These are phyloP conservation scores for Keqinozyma sinolaborantium DNA, from an alignment of 1,139 yeast genomes.

Conservation along the genomic window DNA sequence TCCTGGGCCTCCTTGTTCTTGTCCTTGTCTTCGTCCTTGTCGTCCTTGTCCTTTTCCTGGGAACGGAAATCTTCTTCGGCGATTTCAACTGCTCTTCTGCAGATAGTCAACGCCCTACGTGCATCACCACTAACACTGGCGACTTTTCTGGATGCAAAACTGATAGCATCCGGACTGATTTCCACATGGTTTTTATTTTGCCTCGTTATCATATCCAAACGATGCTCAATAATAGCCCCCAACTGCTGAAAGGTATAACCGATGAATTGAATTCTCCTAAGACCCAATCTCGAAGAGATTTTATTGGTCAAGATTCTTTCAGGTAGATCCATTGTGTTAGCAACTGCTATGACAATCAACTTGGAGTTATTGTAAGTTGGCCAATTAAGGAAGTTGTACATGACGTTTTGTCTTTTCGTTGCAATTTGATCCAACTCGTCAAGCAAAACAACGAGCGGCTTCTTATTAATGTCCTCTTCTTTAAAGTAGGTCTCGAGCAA, in stretches of 20 bases:
- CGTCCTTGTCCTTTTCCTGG: not conserved
- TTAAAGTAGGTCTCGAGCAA: constrained; percentile 37
- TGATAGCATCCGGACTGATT: constrained; percentile 75
- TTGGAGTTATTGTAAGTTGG: constrained; percentile 80
- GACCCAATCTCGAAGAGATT: constrained; percentile 86
- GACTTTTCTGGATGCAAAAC: constrained; percentile 88
- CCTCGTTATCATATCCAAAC: constrained; percentile 57
- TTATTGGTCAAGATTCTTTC: constrained; percentile 85
- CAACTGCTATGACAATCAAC: constrained; percentile 86
- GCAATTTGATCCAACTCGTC: constrained; percentile 95
- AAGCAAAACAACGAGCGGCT: constrained; percentile 71
- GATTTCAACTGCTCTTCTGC: constrained; percentile 86
- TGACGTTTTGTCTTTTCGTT: constrained; percentile 77
- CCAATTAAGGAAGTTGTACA: constrained; percentile 98
- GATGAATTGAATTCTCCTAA: constrained; percentile 80
- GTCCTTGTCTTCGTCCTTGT: constrained; percentile 1
- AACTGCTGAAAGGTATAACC: constrained; percentile 85
- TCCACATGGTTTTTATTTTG: constrained; percentile 33
- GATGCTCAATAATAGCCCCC: constrained; percentile 65
- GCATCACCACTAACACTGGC: constrained; percentile 98
- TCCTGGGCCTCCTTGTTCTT: constrained; percentile 11
- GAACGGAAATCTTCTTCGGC: constrained; percentile 57
- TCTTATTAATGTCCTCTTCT: constrained; percentile 21
- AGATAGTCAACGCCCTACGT: constrained; percentile 83
- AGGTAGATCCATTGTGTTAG: constrained; percentile 96